phyloP scores from a whole-genome alignment of 495 filamentous ascomycete species.

The Podospora comata region DNA sequence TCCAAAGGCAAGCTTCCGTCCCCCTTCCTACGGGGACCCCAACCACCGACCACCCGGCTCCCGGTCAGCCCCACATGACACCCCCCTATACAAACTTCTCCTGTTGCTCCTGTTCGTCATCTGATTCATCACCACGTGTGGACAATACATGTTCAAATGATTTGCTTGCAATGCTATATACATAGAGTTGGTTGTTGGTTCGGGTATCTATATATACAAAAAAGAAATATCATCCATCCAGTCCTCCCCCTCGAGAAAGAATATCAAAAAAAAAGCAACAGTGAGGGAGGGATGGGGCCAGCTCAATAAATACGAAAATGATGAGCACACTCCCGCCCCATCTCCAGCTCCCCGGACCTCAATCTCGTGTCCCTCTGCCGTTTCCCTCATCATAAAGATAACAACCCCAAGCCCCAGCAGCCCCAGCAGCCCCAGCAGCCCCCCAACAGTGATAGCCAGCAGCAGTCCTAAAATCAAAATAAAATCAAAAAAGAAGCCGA shows the following conservation, averaged over 20 bases:
- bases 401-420: not conserved
- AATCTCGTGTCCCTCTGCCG: not conserved
- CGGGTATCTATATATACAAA: slow-evolving; percentile 18
- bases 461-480: not conserved
- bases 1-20: not conserved
- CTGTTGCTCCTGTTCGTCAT: not conserved
- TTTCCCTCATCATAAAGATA: not conserved
- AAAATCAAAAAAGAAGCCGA: not conserved
- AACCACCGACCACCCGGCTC: no score
- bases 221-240: not conserved
- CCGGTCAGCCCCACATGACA: no score
- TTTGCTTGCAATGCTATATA: slow-evolving; percentile 7
- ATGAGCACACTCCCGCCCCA: not conserved
- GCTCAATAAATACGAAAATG: not conserved
- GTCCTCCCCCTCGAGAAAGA: slow-evolving; percentile 1
- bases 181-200: not conserved
- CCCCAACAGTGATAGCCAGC: not conserved
- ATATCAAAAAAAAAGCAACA: not conserved
- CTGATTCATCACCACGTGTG: not conserved
- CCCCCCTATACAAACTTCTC: no score
- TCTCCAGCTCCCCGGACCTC: not conserved
- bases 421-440: no score
- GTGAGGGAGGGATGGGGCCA: not conserved
- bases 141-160: not conserved
- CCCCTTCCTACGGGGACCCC: not conserved